phyloP scores from a whole-genome alignment of 495 filamentous ascomycete genomes.

The Echria macrotheca region DNA sequence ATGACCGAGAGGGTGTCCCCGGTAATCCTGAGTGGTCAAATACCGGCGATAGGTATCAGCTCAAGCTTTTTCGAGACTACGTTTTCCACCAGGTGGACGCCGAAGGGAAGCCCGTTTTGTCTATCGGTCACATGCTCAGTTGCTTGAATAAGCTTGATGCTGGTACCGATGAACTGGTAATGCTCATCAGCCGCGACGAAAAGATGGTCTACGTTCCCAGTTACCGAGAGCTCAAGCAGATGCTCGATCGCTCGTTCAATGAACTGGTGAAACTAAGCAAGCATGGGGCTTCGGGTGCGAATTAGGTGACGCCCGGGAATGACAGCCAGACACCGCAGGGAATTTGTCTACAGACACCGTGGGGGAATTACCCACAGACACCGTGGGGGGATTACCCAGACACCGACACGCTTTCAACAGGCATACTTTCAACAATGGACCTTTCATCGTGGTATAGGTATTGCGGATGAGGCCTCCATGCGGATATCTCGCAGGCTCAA shows the following conservation, averaged over 20 bases:
- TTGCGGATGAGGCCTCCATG: too few relatives aligned
- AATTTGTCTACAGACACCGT: too few relatives aligned
- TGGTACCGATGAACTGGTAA: conserved; percentile 78
- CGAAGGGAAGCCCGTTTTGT: conserved; percentile 70
- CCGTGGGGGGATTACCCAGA: too few relatives aligned
- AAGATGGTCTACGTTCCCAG: conserved; percentile 78
- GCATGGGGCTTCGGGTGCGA: too few relatives aligned
- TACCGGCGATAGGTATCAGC: conserved; percentile 79
- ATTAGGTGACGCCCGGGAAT: too few relatives aligned
- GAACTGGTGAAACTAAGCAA: conserved; percentile 61
- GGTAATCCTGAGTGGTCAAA: conserved; percentile 75
- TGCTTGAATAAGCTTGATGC: conserved; percentile 91
- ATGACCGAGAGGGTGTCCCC: conserved; percentile 82
- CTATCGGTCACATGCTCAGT: conserved; percentile 76
- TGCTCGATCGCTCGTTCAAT: conserved; percentile 69
- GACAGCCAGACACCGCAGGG: too few relatives aligned
- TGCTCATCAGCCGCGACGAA: conserved; percentile 80
- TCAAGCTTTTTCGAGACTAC: conserved; percentile 94
- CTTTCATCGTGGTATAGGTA: too few relatives aligned
- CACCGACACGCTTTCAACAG: too few relatives aligned
- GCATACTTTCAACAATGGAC: too few relatives aligned
- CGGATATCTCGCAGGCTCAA: too few relatives aligned
- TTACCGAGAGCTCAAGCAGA: conserved; percentile 81
- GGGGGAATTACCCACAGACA: too few relatives aligned
- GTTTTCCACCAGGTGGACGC: conserved; percentile 92